Conservation (phyloP, 2,329 filamentous ascomycete species). For the Fusarium sp. region DNA sequence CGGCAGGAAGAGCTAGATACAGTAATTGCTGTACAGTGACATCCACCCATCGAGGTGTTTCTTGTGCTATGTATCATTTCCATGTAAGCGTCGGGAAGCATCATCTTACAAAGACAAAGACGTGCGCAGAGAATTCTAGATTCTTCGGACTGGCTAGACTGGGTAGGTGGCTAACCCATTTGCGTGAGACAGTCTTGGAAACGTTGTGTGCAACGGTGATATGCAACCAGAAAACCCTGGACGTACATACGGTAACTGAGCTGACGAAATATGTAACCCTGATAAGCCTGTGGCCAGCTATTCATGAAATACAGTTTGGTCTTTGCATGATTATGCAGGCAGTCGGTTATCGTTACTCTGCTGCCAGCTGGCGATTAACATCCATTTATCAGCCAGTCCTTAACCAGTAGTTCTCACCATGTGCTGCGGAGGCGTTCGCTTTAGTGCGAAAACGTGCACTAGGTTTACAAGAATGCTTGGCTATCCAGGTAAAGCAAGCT, state of each 20-base stretch:
- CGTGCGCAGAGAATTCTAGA: slow-evolving; percentile 32
- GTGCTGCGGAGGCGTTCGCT: slow-evolving; percentile 41
- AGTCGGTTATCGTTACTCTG: slow-evolving; percentile 1
- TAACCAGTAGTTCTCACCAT: slow-evolving; percentile 38
- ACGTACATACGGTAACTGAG: not conserved
- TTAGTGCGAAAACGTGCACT: slow-evolving; percentile 31
- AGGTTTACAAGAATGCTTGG: slow-evolving; percentile 17
- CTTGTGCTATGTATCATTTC: not conserved
- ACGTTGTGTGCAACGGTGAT: slow-evolving; percentile 7
- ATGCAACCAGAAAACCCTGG: slow-evolving; percentile 1
- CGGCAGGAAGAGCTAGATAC: slow-evolving; percentile 5
- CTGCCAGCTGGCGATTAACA: slow-evolving; percentile 7
- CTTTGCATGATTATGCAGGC: not conserved
- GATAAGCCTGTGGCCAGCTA: not conserved
- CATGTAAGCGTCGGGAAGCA: not conserved
- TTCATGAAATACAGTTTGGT: not conserved
- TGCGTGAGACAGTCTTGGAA: slow-evolving; percentile 15
- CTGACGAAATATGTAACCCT: not conserved
- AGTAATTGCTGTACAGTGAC: slow-evolving; percentile 9
- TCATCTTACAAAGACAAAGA: slow-evolving; percentile 3
- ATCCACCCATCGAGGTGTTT: not conserved
- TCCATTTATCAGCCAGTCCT: slow-evolving; percentile 7
- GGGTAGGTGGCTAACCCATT: slow-evolving; percentile 16
- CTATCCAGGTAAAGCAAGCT: not conserved
- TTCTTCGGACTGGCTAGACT: slow-evolving; percentile 8